phyloP scores from a whole-genome alignment of 2,329 filamentous ascomycete species.

The Metarhizium brunneum region DNA sequence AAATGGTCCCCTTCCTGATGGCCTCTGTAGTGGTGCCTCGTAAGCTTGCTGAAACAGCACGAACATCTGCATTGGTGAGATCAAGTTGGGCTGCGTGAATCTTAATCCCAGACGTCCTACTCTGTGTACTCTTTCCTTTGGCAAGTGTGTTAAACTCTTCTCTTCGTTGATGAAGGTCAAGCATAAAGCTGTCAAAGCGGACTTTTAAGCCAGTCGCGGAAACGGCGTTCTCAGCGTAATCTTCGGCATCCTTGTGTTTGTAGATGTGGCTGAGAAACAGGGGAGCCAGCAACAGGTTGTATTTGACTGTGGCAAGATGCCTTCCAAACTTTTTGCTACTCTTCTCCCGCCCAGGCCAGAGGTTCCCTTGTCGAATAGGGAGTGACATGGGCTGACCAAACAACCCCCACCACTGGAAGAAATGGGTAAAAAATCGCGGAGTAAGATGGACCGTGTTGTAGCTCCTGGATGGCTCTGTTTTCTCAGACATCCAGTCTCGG shows the following conservation, averaged over 20 bases:
- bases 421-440: constrained; percentile 95
- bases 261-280: constrained; percentile 95
- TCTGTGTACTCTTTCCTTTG: constrained; percentile 65
- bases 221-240: constrained; percentile 65
- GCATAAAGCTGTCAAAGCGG: constrained; percentile 91
- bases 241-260: constrained; percentile 93
- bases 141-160: constrained; percentile 84
- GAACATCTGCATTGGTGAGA: constrained; percentile 81
- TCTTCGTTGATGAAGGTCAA: constrained; percentile 87
- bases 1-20: constrained; percentile 50
- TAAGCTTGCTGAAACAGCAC: constrained; percentile 87
- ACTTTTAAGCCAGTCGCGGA: constrained; percentile 96
- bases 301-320: constrained; percentile 97
- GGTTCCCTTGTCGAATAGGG: constrained; percentile 80
- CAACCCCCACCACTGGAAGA: constrained; percentile 95
- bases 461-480: constrained; percentile 68
- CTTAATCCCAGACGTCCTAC: constrained; percentile 83
- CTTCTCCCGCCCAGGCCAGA: constrained; percentile 91
- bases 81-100: constrained; percentile 93
- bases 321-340: constrained; percentile 97
- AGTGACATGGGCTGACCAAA: constrained; percentile 93
- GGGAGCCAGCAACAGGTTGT: constrained; percentile 84
- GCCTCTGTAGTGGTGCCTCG: constrained; percentile 70
- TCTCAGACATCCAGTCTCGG: constrained; percentile 74
- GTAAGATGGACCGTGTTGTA: constrained; percentile 96